A percentile compares a stretch with the other conserved stretches of the same genome.
Evolutionary conservation across 805 yeast species (phyloP).

Genomic region (Lipomyces sp.): DNA sequence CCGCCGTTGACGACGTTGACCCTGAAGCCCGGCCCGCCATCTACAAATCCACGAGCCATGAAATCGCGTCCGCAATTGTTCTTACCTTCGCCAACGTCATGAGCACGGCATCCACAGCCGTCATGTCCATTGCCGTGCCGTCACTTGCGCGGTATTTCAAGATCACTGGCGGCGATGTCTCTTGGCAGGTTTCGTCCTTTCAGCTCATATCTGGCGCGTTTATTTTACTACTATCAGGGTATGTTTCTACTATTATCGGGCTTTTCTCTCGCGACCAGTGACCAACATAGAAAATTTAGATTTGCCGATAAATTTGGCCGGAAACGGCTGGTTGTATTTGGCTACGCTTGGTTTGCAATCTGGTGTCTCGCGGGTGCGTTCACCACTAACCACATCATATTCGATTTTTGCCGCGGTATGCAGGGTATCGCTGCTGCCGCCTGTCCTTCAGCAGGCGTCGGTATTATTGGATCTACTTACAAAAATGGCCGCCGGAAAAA

Average conservation of each 20-base stretch:
- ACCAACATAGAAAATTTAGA: slow-evolving; percentile 16
- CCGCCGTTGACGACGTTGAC: slow-evolving; percentile 9
- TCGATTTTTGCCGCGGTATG: slow-evolving; percentile 45
- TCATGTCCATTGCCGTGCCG: slow-evolving; percentile 41
- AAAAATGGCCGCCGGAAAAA: slow-evolving; percentile 41
- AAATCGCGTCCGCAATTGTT: slow-evolving; percentile 37
- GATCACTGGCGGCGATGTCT: slow-evolving; percentile 43
- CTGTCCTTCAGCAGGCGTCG: slow-evolving; percentile 49
- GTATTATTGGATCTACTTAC: slow-evolving; percentile 45
- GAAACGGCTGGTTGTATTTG: slow-evolving; percentile 40
- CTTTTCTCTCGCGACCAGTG: too few relatives aligned
- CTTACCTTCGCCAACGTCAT: slow-evolving; percentile 46
- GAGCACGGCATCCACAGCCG: slow-evolving; percentile 40
- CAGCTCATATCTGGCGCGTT: slow-evolving; percentile 46
- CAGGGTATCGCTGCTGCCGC: slow-evolving; percentile 47
- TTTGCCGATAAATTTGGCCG: slow-evolving; percentile 51
- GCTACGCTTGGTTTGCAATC: slow-evolving; percentile 39
- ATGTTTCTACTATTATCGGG: neutral
- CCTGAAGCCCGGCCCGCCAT: slow-evolving; percentile 39
- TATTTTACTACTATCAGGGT: slow-evolving; percentile 44
- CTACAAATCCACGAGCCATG: slow-evolving; percentile 39
- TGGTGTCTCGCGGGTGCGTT: slow-evolving; percentile 40
- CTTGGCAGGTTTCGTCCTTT: slow-evolving; percentile 46
- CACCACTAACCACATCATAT: slow-evolving; percentile 34
- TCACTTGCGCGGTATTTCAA: slow-evolving; percentile 40